Evolutionary conservation across 495 filamentous ascomycete species (phyloP).

Genomic region (Penicillium coprophilum): DNA sequence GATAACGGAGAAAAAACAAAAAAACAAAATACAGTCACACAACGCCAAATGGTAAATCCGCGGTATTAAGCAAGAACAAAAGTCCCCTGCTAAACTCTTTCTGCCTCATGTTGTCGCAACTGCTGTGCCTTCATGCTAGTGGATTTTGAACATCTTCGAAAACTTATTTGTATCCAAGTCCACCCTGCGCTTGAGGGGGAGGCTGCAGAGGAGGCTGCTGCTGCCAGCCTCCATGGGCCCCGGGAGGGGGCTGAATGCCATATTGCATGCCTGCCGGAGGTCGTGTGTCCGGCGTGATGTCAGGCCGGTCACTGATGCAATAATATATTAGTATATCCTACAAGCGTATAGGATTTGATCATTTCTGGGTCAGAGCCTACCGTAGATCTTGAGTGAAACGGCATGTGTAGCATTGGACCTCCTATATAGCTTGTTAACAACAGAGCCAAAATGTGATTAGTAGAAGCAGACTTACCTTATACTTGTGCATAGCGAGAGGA

Average conservation of each 20-base stretch:
- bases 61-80: not conserved
- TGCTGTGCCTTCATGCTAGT: not conserved
- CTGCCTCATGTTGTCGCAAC: not conserved
- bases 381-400: constrained; percentile 53
- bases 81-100: not conserved
- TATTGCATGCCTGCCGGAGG: constrained; percentile 34
- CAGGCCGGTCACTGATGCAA: constrained; percentile 38
- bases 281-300: constrained; percentile 46
- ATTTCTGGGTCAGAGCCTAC: constrained; percentile 26
- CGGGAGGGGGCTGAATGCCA: constrained; percentile 34
- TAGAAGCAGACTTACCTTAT: constrained; percentile 37
- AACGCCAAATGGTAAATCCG: constrained; percentile 4
- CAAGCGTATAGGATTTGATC: not conserved
- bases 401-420: constrained; percentile 54
- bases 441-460: not conserved
- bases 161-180: constrained; percentile 20
- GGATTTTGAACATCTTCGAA: not conserved
- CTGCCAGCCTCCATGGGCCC: constrained; percentile 22
- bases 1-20: not conserved
- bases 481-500: constrained; percentile 51
- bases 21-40: not conserved
- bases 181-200: constrained; percentile 28
- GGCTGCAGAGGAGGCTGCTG: constrained; percentile 22
- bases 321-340: constrained; percentile 15
- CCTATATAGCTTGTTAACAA: constrained; percentile 33